These are phyloP conservation scores for Trichoderma afroharzianum DNA, from an alignment of 2,329 filamentous ascomycete genomes.

Conservation along the genomic window DNA sequence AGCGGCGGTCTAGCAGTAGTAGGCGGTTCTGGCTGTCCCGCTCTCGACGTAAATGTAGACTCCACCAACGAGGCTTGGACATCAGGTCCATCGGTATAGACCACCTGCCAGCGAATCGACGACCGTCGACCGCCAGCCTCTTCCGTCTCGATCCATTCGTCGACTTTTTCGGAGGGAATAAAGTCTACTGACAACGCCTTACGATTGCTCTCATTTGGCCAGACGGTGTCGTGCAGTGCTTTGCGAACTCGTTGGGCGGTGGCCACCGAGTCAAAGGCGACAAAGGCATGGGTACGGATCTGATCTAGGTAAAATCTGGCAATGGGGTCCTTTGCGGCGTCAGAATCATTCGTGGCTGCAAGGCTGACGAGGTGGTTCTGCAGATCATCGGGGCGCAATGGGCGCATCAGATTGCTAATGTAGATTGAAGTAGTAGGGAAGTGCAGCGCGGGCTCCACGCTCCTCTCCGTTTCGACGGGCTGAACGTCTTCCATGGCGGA, in stretches of 20 bases:
- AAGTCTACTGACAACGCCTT: slow-evolving; percentile 89
- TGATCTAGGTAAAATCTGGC: slow-evolving; percentile 73
- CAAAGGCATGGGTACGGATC: slow-evolving; percentile 85
- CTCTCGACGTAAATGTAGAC: slow-evolving; percentile 24
- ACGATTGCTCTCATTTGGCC: slow-evolving; percentile 82
- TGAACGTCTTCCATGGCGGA: neutral
- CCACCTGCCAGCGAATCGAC: slow-evolving; percentile 64
- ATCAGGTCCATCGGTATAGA: slow-evolving; percentile 57
- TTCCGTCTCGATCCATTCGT: slow-evolving; percentile 71
- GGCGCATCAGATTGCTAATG: slow-evolving; percentile 86
- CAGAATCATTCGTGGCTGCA: slow-evolving; percentile 48
- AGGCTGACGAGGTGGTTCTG: slow-evolving; percentile 66
- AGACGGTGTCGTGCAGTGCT: slow-evolving; percentile 72
- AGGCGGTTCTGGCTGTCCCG: slow-evolving; percentile 17
- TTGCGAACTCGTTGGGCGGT: slow-evolving; percentile 75
- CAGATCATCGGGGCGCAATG: slow-evolving; percentile 66
- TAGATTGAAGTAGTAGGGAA: slow-evolving; percentile 75
- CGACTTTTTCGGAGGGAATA: slow-evolving; percentile 70
- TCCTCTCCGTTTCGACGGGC: slow-evolving; percentile 31
- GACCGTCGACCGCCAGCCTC: slow-evolving; percentile 44
- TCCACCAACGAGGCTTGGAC: slow-evolving; percentile 51
- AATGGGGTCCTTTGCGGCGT: slow-evolving; percentile 53
- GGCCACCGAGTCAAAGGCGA: slow-evolving; percentile 62
- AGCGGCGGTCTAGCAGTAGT: slow-evolving; percentile 18
- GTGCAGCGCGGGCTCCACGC: slow-evolving; percentile 59